phyloP scores from a whole-genome alignment of 495 filamentous ascomycete genomes.

The Bathelium albidoporum region DNA sequence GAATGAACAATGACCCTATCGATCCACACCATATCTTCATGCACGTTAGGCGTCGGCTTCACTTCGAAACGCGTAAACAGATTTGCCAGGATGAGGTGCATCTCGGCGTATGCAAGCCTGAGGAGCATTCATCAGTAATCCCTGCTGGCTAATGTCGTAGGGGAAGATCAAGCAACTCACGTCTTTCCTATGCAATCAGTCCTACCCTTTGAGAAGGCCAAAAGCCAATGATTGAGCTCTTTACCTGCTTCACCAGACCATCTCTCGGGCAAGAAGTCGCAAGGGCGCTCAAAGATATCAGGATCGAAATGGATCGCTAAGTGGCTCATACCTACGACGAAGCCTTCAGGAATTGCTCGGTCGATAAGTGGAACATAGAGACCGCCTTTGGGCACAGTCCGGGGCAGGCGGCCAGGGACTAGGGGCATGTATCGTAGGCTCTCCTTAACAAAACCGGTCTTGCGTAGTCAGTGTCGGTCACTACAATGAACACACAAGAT shows the following conservation, averaged over 20 bases:
- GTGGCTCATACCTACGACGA: conserved; percentile 7
- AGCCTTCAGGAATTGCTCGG: conserved; percentile 9
- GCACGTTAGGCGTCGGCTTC: not conserved
- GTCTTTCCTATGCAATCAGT: not conserved
- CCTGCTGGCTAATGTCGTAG: not conserved
- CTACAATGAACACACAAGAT: too few relatives aligned
- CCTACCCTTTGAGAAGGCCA: not conserved
- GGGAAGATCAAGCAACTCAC: not conserved
- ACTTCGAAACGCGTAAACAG: not conserved
- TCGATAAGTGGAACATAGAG: not conserved
- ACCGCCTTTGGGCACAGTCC: not conserved
- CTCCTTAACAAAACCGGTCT: not conserved
- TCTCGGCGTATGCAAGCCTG: not conserved
- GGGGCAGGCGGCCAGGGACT: not conserved
- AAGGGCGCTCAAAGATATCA: conserved; percentile 10
- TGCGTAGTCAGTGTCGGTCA: too few relatives aligned
- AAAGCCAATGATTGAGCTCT: not conserved
- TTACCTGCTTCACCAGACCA: conserved; percentile 1
- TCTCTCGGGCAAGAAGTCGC: conserved; percentile 8
- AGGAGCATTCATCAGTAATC: not conserved
- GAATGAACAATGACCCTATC: not conserved
- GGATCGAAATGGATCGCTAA: conserved; percentile 10
- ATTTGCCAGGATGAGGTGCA: not conserved
- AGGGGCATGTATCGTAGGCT: not conserved
- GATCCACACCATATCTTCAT: not conserved